These are phyloP conservation scores for Crassisporium funariophilum DNA, from an alignment of 768 basidiomycete genomes.

Conservation along the genomic window DNA sequence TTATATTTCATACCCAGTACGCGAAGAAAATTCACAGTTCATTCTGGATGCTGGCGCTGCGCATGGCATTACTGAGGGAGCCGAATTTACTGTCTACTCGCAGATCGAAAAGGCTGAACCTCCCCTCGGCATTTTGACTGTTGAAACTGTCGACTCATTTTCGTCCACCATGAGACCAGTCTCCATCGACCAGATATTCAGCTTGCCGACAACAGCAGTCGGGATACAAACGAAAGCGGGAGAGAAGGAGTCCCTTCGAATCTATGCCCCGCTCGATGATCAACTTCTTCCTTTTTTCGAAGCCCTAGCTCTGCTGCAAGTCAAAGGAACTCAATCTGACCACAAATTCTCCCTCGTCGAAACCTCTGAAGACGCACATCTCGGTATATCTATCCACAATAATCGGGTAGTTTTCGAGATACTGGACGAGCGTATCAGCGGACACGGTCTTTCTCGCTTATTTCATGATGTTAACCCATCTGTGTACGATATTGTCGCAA, in stretches of 20 bases:
- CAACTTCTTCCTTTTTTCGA: constrained; percentile 5
- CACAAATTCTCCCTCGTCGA: constrained; percentile 11
- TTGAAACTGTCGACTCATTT: constrained; percentile 8
- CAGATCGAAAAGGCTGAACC: neutral
- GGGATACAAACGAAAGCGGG: constrained; percentile 14
- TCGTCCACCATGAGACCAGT: neutral
- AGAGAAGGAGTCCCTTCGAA: constrained; percentile 6
- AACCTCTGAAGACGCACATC: constrained; percentile 7
- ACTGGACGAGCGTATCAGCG: constrained; percentile 10
- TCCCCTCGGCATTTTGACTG: constrained; percentile 5
- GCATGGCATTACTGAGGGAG: constrained; percentile 10
- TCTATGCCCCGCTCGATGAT: constrained; percentile 14
- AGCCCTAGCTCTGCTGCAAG: constrained; percentile 5
- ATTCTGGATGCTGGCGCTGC: constrained; percentile 11
- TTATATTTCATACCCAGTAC: constrained; percentile 2
- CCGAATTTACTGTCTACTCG: constrained; percentile 10
- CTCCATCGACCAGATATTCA: neutral
- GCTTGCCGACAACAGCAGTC: neutral
- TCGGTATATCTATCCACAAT: constrained; percentile 11
- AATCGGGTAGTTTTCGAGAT: constrained; percentile 4
- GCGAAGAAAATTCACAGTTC: neutral
- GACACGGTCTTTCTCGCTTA: constrained; percentile 8
- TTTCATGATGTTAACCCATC: constrained; percentile 5
- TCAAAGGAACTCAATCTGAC: neutral
- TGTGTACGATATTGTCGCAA: constrained; percentile 5